These are phyloP conservation scores for Sporothrix luriei DNA, from an alignment of 2,329 filamentous ascomycete species.

Conservation along the genomic window DNA sequence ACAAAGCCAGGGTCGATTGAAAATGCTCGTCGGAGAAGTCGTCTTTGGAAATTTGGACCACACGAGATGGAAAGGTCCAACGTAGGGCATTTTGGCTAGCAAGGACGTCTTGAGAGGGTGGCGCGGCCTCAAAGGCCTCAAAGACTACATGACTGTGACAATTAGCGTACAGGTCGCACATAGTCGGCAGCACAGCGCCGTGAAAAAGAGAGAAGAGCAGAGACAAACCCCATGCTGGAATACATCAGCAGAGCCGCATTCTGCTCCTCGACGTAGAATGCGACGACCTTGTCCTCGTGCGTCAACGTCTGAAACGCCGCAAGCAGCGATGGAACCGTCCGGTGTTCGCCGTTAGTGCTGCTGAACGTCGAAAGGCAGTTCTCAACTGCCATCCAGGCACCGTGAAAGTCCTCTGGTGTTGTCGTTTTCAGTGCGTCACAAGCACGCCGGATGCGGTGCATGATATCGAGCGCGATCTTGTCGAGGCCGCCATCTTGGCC, in stretches of 20 bases:
- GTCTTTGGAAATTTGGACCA: conserved; percentile 50
- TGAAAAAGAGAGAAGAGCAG: not conserved
- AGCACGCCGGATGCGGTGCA: not conserved
- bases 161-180: not conserved
- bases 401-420: not conserved
- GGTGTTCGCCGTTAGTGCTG: not conserved
- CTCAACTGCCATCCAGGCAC: conserved; percentile 20
- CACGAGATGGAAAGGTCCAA: conserved; percentile 63
- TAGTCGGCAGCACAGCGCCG: too few relatives aligned
- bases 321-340: not conserved
- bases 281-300: conserved; percentile 15
- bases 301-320: not conserved
- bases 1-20: conserved; percentile 51
- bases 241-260: conserved; percentile 43
- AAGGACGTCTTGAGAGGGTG: conserved; percentile 56
- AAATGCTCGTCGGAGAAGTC: conserved; percentile 46
- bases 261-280: conserved; percentile 36
- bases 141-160: conserved; percentile 41
- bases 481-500: not conserved
- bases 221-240: conserved; percentile 26
- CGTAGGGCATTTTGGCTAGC: conserved; percentile 54
- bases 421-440: not conserved
- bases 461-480: not conserved
- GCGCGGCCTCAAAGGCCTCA: conserved; percentile 64
- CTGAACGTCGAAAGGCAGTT: not conserved